Conservation (phyloP, 345 rosid species). For the Murraya koenigii region DNA sequence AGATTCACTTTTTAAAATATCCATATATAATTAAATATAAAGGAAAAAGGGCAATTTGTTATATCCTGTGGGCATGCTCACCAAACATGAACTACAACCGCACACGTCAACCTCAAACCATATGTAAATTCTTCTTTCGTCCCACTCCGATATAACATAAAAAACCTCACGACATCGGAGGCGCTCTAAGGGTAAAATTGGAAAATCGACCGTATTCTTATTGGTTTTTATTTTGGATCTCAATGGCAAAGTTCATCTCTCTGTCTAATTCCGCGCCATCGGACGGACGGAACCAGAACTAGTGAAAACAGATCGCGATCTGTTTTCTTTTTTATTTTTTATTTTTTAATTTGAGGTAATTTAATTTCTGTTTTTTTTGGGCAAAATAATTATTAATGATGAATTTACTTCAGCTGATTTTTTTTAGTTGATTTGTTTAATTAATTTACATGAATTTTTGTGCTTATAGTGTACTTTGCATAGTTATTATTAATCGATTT, state of each 20-base stretch:
- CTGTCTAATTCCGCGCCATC: slow-evolving; percentile 6
- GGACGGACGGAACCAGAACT: background rate
- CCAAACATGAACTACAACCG: background rate
- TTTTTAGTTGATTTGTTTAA: too few relatives aligned
- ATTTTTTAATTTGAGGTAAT: background rate
- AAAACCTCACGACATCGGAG: background rate
- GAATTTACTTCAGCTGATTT: background rate
- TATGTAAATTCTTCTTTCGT: background rate
- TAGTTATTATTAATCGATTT: background rate
- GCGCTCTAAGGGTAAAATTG: background rate
- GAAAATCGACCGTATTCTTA: background rate
- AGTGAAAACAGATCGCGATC: slow-evolving; percentile 20
- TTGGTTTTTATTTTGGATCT: slow-evolving; percentile 19
- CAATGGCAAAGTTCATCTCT: background rate
- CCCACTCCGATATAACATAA: rapidly evolving
- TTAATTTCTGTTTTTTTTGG: background rate
- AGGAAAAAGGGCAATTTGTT: too few relatives aligned
- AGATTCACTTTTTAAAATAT: background rate
- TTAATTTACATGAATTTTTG: background rate
- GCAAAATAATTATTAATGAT: too few relatives aligned
- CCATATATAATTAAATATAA: background rate
- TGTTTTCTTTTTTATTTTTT: background rate
- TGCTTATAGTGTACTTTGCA: background rate
- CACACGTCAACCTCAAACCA: background rate
- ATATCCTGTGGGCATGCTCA: background rate